A percentile compares a stretch with the other conserved stretches of the same genome.
phyloP scores from a whole-genome alignment of 805 yeast species.

The Wickerhamiella azymoides region DNA sequence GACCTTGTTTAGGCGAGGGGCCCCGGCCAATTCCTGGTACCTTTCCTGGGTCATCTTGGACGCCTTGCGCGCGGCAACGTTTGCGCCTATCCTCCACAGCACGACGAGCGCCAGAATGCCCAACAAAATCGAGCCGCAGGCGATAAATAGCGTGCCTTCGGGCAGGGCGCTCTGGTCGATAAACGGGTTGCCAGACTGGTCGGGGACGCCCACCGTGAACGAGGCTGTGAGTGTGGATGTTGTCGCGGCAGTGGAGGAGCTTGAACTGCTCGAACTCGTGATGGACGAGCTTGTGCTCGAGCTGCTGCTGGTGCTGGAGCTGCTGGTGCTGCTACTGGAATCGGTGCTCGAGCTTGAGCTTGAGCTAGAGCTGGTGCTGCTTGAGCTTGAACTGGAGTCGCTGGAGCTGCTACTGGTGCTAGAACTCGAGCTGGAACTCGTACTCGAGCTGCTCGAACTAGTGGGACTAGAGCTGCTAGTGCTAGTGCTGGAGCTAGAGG shows the following conservation, averaged over 20 bases:
- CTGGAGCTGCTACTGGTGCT: not conserved
- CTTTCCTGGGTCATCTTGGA: constrained; percentile 34
- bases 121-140: constrained; percentile 58
- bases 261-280: not conserved
- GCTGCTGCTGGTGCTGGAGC: not conserved
- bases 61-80: constrained; percentile 34
- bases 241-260: not conserved
- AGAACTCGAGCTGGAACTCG: constrained; percentile 1
- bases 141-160: constrained; percentile 71
- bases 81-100: constrained; percentile 38
- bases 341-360: not conserved
- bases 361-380: not conserved
- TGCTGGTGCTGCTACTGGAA: constrained; percentile 1
- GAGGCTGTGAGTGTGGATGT: constrained; percentile 1
- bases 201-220: constrained; percentile 39
- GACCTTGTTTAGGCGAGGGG: constrained; percentile 10
- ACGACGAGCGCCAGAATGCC: constrained; percentile 39
- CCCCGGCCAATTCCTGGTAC: constrained; percentile 12
- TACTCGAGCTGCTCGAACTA: constrained; percentile 1
- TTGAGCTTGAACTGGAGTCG: not conserved
- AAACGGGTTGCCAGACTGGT: constrained; percentile 49
- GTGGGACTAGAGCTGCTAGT: not conserved
- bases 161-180: constrained; percentile 39
- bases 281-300: not conserved
- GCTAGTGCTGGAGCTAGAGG: not conserved